Conservation (phyloP, 1,284 basidiomycete species). For the Ceratobasidium sp. region DNA sequence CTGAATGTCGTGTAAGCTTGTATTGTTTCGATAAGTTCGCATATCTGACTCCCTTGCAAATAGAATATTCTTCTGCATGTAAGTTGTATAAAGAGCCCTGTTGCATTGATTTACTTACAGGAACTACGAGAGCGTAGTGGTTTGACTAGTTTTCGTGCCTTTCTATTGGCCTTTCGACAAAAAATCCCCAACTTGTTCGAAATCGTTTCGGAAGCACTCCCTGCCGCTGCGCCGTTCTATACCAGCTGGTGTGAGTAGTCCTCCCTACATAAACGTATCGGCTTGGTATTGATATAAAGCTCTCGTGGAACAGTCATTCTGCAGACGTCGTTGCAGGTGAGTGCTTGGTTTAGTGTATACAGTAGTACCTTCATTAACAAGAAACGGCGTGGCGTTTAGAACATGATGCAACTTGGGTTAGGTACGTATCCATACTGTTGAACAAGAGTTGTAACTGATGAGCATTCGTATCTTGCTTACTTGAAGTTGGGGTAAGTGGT, state of each 20-base stretch:
- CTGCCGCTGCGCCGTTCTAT: conserved; percentile 60
- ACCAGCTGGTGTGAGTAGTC: conserved; percentile 48
- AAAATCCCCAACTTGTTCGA: conserved; percentile 50
- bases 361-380: too few relatives aligned
- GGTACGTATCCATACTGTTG: conserved; percentile 53
- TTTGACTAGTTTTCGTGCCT: conserved; percentile 79
- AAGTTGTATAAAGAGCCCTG: conserved; percentile 47
- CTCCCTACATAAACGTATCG: background rate
- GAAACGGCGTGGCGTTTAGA: conserved; percentile 7
- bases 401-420: conserved; percentile 43
- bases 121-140: conserved; percentile 71
- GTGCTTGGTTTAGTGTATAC: background rate
- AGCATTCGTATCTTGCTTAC: background rate
- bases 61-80: conserved; percentile 58
- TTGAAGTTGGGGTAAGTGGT: conserved; percentile 37
- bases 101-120: background rate
- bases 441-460: conserved; percentile 45
- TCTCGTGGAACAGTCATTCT: conserved; percentile 31
- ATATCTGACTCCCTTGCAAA: background rate
- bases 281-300: background rate
- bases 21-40: background rate
- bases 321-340: conserved; percentile 43
- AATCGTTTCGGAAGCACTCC: conserved; percentile 57
- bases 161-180: conserved; percentile 71
- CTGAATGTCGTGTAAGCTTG: conserved; percentile 16